phyloP scores from a whole-genome alignment of 2,329 filamentous ascomycete genomes.

The Cladosporium sp. region DNA sequence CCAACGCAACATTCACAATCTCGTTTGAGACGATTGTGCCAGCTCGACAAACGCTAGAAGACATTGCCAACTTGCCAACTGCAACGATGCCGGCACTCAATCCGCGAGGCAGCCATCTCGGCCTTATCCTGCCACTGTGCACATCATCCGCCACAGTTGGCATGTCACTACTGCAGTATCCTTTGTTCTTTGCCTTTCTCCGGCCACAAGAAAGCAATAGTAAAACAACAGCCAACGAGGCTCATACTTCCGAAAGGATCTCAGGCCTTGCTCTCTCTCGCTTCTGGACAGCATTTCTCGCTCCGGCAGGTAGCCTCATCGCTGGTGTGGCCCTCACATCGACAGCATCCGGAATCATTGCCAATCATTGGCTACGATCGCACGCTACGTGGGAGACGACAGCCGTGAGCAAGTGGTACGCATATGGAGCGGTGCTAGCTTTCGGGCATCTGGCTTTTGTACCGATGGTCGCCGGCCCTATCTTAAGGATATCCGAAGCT shows the following conservation, averaged over 20 bases:
- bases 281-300: conserved; percentile 31
- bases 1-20: background rate
- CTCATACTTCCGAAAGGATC: background rate
- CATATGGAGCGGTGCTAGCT: conserved; percentile 30
- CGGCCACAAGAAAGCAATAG: background rate
- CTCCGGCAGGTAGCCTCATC: conserved; percentile 26
- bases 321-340: conserved; percentile 24
- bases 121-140: conserved; percentile 34
- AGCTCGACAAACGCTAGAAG: background rate
- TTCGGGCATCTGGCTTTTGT: conserved; percentile 30
- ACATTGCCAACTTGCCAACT: background rate
- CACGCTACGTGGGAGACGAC: conserved; percentile 31
- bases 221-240: background rate
- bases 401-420: conserved; percentile 31
- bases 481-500: conserved; percentile 24
- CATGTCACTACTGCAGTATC: conserved; percentile 32
- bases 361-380: conserved; percentile 29
- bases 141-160: conserved; percentile 34
- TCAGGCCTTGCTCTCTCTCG: conserved; percentile 25
- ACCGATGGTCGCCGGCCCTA: conserved; percentile 12
- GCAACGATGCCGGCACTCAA: conserved; percentile 28
- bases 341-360: conserved; percentile 26
- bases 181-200: conserved; percentile 31
- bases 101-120: conserved; percentile 30
- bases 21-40: background rate